A percentile compares a stretch with the other conserved stretches of the same genome.
Conservation (phyloP, 2,329 filamentous ascomycete species). For the Celoporthe dispersa region DNA sequence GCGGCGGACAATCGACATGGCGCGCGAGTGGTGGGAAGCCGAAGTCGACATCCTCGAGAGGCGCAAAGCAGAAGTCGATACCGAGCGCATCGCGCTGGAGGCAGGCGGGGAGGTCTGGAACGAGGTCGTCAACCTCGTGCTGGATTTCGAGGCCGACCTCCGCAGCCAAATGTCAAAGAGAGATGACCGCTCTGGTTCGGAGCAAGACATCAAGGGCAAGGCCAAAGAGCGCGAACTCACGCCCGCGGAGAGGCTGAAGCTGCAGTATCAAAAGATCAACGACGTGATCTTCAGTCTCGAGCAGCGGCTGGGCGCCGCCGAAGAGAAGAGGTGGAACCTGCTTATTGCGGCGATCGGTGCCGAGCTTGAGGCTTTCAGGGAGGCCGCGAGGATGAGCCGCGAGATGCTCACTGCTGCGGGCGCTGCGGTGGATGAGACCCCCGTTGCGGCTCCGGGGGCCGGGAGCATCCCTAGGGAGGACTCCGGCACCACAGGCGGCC, state of each 20-base stretch:
- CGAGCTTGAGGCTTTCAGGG: constrained; percentile 46
- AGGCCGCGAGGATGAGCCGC: constrained; percentile 38
- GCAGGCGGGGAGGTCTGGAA: constrained; percentile 71
- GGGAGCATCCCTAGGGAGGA: constrained; percentile 23
- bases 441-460: constrained; percentile 12
- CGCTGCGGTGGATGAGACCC: constrained; percentile 34
- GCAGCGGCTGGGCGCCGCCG: constrained; percentile 56
- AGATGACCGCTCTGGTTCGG: constrained; percentile 24
- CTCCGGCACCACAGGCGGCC: constrained; percentile 17
- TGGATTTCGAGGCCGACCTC: constrained; percentile 68
- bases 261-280: constrained; percentile 61
- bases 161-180: constrained; percentile 55
- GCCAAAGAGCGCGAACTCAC: constrained; percentile 34
- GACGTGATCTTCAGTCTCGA: constrained; percentile 60
- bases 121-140: constrained; percentile 61
- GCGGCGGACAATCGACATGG: constrained; percentile 71
- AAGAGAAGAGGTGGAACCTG: constrained; percentile 71
- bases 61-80: constrained; percentile 59
- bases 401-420: constrained; percentile 39
- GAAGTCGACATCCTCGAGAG: constrained; percentile 62
- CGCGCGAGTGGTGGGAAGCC: constrained; percentile 70
- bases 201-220: constrained; percentile 34
- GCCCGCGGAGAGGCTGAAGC: constrained; percentile 46
- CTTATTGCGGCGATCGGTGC: constrained; percentile 77
- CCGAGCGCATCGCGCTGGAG: constrained; percentile 67